Percentiles rank a stretch among this genome's conserved stretches.
Evolutionary conservation across 495 filamentous ascomycete genomes (phyloP).

Genomic region (Halenospora varia): DNA sequence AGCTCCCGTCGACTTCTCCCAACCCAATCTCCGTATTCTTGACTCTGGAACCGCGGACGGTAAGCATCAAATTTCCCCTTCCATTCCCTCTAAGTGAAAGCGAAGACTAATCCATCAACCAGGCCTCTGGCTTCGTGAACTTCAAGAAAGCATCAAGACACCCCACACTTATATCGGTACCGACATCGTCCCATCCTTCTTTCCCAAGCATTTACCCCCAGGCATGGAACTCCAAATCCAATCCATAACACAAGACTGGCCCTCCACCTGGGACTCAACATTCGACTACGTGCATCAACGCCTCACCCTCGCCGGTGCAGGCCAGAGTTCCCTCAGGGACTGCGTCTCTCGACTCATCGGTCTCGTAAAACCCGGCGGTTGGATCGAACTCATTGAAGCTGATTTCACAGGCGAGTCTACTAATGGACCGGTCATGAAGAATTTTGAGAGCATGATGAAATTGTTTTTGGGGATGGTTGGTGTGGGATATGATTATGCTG

Average conservation of each 20-base stretch:
- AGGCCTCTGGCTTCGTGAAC: no score
- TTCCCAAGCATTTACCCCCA: neutral
- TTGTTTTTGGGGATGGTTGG: no score
- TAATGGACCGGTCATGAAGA: neutral
- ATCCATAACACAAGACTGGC: conserved; percentile 1
- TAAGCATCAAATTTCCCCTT: neutral
- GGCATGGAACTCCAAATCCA: neutral
- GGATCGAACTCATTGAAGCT: neutral
- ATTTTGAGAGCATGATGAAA: no score
- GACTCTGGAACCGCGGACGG: conserved; percentile 6
- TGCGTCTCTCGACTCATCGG: neutral
- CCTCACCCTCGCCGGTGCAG: neutral
- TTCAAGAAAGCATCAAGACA: neutral
- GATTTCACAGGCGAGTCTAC: neutral
- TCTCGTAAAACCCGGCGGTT: conserved; percentile 6
- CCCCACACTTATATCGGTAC: neutral
- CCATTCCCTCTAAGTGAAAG: neutral
- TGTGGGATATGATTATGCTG: no score
- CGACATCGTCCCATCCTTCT: neutral
- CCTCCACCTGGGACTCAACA: neutral
- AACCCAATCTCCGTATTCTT: neutral
- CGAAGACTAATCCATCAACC: neutral
- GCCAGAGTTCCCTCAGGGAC: no score
- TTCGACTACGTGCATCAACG: conserved; percentile 6
- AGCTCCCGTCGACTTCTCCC: neutral